Conservation (phyloP, 805 yeast species). For the Myxozyma sirexii region DNA sequence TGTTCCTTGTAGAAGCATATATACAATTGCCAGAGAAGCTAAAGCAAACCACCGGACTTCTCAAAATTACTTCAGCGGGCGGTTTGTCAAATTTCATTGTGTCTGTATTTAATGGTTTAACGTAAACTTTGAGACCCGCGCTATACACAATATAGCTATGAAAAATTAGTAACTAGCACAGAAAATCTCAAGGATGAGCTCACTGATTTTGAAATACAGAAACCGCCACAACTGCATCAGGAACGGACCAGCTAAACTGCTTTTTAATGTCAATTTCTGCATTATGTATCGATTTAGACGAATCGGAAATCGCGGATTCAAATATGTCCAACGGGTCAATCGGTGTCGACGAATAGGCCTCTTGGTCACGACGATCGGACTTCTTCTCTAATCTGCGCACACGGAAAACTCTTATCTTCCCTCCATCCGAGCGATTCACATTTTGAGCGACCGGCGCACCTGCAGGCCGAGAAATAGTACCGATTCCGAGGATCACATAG, state of each 20-base stretch:
- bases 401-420: slow-evolving; percentile 14
- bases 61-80: slow-evolving; percentile 7
- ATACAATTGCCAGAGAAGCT: slow-evolving; percentile 8
- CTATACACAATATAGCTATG: slow-evolving; percentile 22
- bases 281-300: background rate
- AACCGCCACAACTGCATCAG: slow-evolving; percentile 24
- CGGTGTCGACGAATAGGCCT: background rate
- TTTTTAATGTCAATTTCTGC: slow-evolving; percentile 14
- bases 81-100: slow-evolving; percentile 12
- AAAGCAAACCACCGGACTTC: slow-evolving; percentile 20
- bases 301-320: background rate
- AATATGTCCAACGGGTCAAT: background rate
- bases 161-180: background rate
- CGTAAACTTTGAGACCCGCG: slow-evolving; percentile 16
- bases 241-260: slow-evolving; percentile 19
- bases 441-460: background rate
- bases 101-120: slow-evolving; percentile 16
- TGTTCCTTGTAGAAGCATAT: slow-evolving; percentile 21
- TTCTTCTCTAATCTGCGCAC: background rate
- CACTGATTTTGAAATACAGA: slow-evolving; percentile 10
- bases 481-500: slow-evolving; percentile 17
- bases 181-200: background rate
- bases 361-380: background rate
- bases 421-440: background rate
- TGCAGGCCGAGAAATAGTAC: background rate